phyloP scores from a whole-genome alignment of 2,329 filamentous ascomycete genomes.

The Elsinoe batatas region DNA sequence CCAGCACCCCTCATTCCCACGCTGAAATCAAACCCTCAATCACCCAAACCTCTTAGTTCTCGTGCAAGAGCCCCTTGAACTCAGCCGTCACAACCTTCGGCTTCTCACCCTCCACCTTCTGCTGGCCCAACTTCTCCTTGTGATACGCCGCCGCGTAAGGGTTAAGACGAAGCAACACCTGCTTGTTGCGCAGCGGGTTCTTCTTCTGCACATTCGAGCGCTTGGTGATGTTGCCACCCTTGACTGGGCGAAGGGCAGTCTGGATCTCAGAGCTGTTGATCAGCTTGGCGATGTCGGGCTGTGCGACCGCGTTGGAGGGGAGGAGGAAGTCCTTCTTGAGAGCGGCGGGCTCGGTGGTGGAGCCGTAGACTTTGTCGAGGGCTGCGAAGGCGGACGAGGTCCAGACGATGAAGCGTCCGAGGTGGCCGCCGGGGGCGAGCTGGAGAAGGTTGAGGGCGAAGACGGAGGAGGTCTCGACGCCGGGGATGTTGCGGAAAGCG shows the following conservation, averaged over 20 bases:
- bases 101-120: slow-evolving; percentile 55
- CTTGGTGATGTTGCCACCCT: slow-evolving; percentile 84
- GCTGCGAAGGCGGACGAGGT: slow-evolving; percentile 93
- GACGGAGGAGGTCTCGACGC: slow-evolving; percentile 93
- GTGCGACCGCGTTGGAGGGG: slow-evolving; percentile 80
- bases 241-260: slow-evolving; percentile 84
- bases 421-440: slow-evolving; percentile 96
- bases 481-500: slow-evolving; percentile 98
- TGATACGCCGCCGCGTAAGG: slow-evolving; percentile 88
- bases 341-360: slow-evolving; percentile 75
- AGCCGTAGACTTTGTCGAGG: slow-evolving; percentile 93
- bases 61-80: slow-evolving; percentile 41
- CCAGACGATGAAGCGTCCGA: slow-evolving; percentile 99
- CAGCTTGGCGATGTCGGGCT: slow-evolving; percentile 91
- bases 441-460: slow-evolving; percentile 96
- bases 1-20: not conserved
- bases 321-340: slow-evolving; percentile 99
- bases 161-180: slow-evolving; percentile 97
- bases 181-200: slow-evolving; percentile 99
- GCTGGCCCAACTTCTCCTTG: slow-evolving; percentile 72
- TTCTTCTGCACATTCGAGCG: slow-evolving; percentile 93
- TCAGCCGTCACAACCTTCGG: slow-evolving; percentile 43
- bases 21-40: slow-evolving; percentile 1
- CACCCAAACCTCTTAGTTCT: slow-evolving; percentile 33
- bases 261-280: slow-evolving; percentile 99